A percentile compares a stretch with the other conserved stretches of the same genome.
phyloP scores from a whole-genome alignment of 768 basidiomycete species.

The Calocera cornea region DNA sequence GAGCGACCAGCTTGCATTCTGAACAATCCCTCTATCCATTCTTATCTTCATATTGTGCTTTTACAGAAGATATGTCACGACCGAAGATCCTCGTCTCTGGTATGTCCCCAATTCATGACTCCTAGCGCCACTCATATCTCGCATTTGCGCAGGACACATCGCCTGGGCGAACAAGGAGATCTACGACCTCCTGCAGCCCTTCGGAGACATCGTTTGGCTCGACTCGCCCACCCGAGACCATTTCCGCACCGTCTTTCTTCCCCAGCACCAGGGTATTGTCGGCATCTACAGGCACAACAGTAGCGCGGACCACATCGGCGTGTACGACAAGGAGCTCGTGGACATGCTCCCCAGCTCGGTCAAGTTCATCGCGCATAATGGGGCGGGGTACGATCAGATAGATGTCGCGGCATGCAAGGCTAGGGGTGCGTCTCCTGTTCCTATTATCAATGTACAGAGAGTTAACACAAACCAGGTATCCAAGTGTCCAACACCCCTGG shows the following conservation, averaged over 20 bases:
- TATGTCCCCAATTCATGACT: conserved; percentile 8
- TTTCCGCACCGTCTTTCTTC: conserved; percentile 52
- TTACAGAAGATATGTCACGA: conserved; percentile 16
- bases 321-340: conserved; percentile 70
- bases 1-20: too few relatives aligned
- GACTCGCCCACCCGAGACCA: conserved; percentile 51
- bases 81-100: conserved; percentile 26
- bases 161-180: conserved; percentile 73
- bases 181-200: conserved; percentile 44
- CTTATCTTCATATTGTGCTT: too few relatives aligned
- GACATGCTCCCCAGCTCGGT: conserved; percentile 49
- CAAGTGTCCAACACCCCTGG: conserved; percentile 77
- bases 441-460: not conserved
- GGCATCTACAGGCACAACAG: conserved; percentile 71
- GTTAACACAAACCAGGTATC: conserved; percentile 37
- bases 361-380: conserved; percentile 84
- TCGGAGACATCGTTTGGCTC: conserved; percentile 53
- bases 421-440: conserved; percentile 34
- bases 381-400: conserved; percentile 84
- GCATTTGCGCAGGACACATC: conserved; percentile 38
- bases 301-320: conserved; percentile 50
- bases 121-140: not conserved
- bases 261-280: conserved; percentile 57
- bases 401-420: conserved; percentile 61
- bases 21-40: too few relatives aligned